Evolutionary conservation across 306 rosid genomes (phyloP), one percentile per base, ranked within the genome.

Genomic region (Sesbania bispinosa): DNA sequence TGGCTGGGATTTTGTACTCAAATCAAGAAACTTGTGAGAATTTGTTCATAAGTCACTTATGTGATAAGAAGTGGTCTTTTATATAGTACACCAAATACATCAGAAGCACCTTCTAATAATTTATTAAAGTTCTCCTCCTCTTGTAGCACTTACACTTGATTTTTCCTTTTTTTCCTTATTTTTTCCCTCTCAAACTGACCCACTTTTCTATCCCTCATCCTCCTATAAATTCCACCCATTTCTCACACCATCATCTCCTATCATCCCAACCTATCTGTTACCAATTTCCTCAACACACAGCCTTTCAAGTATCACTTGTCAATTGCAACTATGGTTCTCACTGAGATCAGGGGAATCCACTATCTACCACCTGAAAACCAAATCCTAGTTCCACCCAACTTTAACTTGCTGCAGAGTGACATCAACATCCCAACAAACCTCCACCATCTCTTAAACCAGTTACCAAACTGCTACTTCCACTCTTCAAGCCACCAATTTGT

Each of bases 161-260:
- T 68, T 68, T 39, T 39, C 2, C 14, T 2, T 10, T 39, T 11
- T 41, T 18, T 64, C 69, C 2, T 2, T 3, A 3, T 30, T 0
- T 30, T 30, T 30, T 30, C 5, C 2, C 64, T n/a, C 82, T 54
- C 23, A 68, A 67, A 41, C 29, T 55, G 78, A 67, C 82, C 88
- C 86, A 84, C 83, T 68, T 75, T n/a, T 72, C 47, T 24, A 23
- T 38, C 73, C 75, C 62, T 71, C 68, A 57, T 48, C 48, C 21
- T 69, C 77, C 84, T 83, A 88, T 88, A 88, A 80, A 85, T 79
- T 21, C 84, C 74, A 67, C 69, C 63, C 72, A 63, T 20, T 63
- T 50, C 79, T 68, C 71, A 62, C 70, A 61, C 72, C n/a, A 20
- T 13, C 69, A 57, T 59, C 84, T 62, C 43, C 62, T 50, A 50